Evolutionary conservation across 768 basidiomycete genomes (phyloP).

Genomic region (Mycena crocata): DNA sequence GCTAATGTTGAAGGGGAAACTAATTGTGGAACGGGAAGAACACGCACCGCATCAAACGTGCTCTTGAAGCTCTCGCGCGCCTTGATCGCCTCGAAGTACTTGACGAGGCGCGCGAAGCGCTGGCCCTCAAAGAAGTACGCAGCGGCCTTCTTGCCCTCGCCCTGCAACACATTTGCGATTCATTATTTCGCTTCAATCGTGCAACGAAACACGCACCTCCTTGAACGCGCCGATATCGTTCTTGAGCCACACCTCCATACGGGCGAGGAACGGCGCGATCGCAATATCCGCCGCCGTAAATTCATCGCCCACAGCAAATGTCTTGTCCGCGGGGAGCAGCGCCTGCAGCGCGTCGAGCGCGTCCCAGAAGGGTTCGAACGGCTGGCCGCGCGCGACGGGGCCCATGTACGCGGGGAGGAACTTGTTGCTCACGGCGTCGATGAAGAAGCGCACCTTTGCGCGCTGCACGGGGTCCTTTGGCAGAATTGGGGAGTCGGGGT

Average conservation of each 20-base stretch:
- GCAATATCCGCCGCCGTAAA: constrained; percentile 76
- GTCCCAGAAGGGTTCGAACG: constrained; percentile 52
- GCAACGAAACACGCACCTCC: too few species aligned
- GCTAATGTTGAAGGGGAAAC: neutral
- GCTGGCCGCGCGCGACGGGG: constrained; percentile 52
- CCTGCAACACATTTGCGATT: too few species aligned
- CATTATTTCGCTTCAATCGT: too few species aligned
- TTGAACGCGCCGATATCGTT: constrained; percentile 66
- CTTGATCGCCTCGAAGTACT: constrained; percentile 61
- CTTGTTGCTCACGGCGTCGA: constrained; percentile 63
- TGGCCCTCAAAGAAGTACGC: constrained; percentile 54
- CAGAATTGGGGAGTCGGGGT: constrained; percentile 58
- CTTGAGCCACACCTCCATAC: constrained; percentile 55
- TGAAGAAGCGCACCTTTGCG: constrained; percentile 72
- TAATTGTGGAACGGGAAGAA: neutral
- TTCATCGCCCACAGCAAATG: constrained; percentile 54
- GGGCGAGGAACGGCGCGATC: constrained; percentile 69
- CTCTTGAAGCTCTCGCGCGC: constrained; percentile 64
- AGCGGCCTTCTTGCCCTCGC: constrained; percentile 58
- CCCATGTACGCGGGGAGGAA: constrained; percentile 53
- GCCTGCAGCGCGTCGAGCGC: constrained; percentile 62
- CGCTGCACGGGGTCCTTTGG: constrained; percentile 67
- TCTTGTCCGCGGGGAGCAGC: constrained; percentile 59
- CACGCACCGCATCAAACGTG: constrained; percentile 67
- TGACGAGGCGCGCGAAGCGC: constrained; percentile 62